Base-by-base conservation (phyloP, 2,329 filamentous ascomycete species). In the Calonectria hawksworthii region DNA sequence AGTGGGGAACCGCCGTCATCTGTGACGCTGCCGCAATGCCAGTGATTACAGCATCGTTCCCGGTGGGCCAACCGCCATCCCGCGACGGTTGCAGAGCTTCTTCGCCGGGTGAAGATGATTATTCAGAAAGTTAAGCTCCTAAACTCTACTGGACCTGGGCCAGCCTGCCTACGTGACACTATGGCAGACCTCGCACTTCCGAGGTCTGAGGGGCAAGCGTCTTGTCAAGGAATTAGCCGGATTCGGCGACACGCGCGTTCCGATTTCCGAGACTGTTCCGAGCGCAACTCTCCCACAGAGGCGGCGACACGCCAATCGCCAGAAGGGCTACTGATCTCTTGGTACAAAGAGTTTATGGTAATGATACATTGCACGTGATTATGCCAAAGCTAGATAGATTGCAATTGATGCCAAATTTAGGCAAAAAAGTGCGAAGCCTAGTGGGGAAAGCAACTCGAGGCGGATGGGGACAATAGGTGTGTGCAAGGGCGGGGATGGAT, bases 1-100 rank as follows among this genome's bases (percentile, higher is more conserved):
- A 41, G 34, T 63, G 56, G 56, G n/a, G 38, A 63, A n/a, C n/a
- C 56, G 41, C 34, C 56, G 38, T 63, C 56, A 41, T 63, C n/a
- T 21, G 36, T 14, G 56, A 28, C 52, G 18, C 6, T 41, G 34
- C 34, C 14, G 16, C 18, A 23, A 11, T 61, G 38, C 34, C 14
- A 11, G 34, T 21, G n/a, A 41, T 41, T 28, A 63, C 32, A 41
- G 10, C 36, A 41, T 41, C 23, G 7, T 5, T 28, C 2, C 56
- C 56, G 56, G 34, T 38, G 56, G 56, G 36, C 36, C 36, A 28
- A 11, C n/a, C 14, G 34, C 13, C 16, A 38, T 41, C 23, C 56
- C 23, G 36, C 56, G 14, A 23, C 14, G 41, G 41, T 13, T 61
- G 7, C n/a, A 38, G 30, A 34, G 47, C 10, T n/a, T 18, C 50